Conservation (phyloP, 768 basidiomycete species). For the Auricularia cornea region DNA sequence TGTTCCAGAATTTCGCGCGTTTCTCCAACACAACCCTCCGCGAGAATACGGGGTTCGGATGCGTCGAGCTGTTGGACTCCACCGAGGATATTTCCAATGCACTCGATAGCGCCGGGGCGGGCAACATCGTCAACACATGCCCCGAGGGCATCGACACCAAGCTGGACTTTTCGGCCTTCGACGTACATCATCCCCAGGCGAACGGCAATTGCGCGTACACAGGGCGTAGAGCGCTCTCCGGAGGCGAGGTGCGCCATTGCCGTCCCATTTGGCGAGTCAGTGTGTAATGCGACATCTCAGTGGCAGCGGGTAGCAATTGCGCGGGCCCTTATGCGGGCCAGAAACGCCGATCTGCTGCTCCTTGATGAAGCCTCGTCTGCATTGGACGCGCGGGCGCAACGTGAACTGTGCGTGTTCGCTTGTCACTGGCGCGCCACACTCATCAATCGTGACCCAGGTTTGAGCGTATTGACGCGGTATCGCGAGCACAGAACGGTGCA, state of each 20-base stretch:
- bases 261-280: background rate
- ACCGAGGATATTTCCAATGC: constrained; percentile 52
- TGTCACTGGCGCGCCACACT: no score
- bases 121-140: constrained; percentile 52
- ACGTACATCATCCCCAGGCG: constrained; percentile 13
- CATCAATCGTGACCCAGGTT: constrained; percentile 24
- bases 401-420: constrained; percentile 35
- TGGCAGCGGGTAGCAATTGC: constrained; percentile 86
- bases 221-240: constrained; percentile 48
- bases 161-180: constrained; percentile 56
- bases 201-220: background rate
- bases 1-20: constrained; percentile 81
- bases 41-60: constrained; percentile 83
- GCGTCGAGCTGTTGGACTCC: constrained; percentile 52
- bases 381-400: constrained; percentile 72
- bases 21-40: constrained; percentile 60
- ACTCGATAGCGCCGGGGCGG: constrained; percentile 65
- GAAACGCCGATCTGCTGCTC: constrained; percentile 67
- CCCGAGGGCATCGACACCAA: constrained; percentile 68
- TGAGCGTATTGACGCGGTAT: constrained; percentile 61
- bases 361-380: constrained; percentile 88
- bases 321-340: constrained; percentile 80
- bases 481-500: constrained; percentile 44
- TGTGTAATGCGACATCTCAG: constrained; percentile 28
- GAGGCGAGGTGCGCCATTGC: constrained; percentile 60